Evolutionary conservation across 768 basidiomycete genomes (phyloP), one percentile per base, ranked within the genome.

Genomic region (Panaeolus cyanescens): DNA sequence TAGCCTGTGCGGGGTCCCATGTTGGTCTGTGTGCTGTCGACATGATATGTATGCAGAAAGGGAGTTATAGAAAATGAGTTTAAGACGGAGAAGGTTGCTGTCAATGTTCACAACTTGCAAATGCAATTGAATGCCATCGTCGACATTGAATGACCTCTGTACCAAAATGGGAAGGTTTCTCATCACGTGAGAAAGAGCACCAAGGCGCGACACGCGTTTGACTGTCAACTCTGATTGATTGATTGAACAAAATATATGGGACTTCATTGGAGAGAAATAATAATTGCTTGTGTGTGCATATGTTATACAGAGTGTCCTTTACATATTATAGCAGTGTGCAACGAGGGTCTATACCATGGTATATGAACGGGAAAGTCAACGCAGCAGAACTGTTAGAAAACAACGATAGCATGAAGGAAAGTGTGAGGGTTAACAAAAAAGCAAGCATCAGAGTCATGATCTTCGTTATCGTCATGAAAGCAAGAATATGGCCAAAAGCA

Each of bases 1-100:
- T 87, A 32, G 93, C 96, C 75, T 96, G 93, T 0, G 96, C 95
- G 1, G 96, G 96, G 66, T 96, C 93, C 96, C 96, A 99, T 86
- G 93, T 96, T 68, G 93, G 93, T 77, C 93, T 87, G 74, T 95
- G 93, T 3, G 92, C 92, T 79, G 92, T 95, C 57, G 93, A 94
- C 92, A 93, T 93, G 60, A 65, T 64, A 60, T 28, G 30, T 50
- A 28, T 28, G 12, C 5, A 20, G 19, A 17, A 42, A 42, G 39
- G 12, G 17, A 8, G 20, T 22, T 50, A 28, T 50, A 50, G 13
- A 50, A 50, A 28, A 50, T 25, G 25, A 50, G 12, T 28, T 50
- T 28, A 28, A 39, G 45, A 19, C 19, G n/a, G n/a, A 34, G 54
- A 9, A 55, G 19, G 45, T 25, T 20, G 40, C 25, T 45, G 57